Evolutionary conservation across 2,329 filamentous ascomycete species (phyloP).

Genomic region (Plectosphaerella cucumerina): DNA sequence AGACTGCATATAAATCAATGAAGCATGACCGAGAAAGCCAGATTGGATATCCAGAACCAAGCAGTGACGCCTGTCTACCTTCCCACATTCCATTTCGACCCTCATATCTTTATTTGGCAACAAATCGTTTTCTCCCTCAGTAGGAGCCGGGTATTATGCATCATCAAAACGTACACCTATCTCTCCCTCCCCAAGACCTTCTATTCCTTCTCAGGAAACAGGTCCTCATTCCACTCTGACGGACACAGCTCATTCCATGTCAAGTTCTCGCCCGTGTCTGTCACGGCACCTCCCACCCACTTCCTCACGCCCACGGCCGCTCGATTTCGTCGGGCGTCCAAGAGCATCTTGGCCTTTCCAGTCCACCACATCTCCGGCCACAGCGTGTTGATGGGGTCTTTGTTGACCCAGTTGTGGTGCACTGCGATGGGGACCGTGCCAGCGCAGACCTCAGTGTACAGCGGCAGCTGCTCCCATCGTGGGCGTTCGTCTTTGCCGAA

Average conservation of each 20-base stretch:
- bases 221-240: constrained; percentile 14
- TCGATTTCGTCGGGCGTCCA: constrained; percentile 11
- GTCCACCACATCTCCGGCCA: constrained; percentile 22
- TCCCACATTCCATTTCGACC: too few species aligned
- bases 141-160: not conserved
- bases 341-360: constrained; percentile 10
- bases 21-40: too few species aligned
- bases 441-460: constrained; percentile 22
- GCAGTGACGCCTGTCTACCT: too few species aligned
- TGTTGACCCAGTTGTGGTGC: constrained; percentile 20
- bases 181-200: not conserved
- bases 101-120: too few species aligned
- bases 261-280: constrained; percentile 11
- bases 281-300: constrained; percentile 7
- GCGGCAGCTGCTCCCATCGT: constrained; percentile 18
- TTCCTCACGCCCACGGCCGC: constrained; percentile 5
- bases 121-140: too few species aligned
- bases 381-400: constrained; percentile 14
- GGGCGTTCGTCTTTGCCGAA: constrained; percentile 5
- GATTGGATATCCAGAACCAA: too few species aligned
- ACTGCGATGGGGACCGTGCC: constrained; percentile 22
- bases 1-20: too few species aligned
- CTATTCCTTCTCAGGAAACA: constrained; percentile 15
- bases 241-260: constrained; percentile 21
- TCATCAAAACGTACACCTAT: not conserved